Evolutionary conservation across 441 rosid genomes (phyloP).

Genomic region (Metrosideros polymorpha): DNA sequence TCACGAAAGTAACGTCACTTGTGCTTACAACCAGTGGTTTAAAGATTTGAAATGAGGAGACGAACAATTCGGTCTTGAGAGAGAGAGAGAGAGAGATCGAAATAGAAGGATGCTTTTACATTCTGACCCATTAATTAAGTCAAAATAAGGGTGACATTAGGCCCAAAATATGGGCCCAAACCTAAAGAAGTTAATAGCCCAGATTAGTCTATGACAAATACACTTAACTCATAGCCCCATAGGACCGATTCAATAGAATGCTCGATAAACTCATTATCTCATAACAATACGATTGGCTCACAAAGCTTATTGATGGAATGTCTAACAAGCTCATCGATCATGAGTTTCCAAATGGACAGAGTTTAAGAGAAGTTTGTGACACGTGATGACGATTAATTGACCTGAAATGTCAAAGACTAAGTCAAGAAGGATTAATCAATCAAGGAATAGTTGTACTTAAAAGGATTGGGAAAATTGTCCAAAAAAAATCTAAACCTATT

Average conservation of each 20-base stretch:
- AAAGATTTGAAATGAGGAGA: neutral
- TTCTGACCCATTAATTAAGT: neutral
- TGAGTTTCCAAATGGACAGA: neutral
- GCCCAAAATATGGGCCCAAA: neutral
- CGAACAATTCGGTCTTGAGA: neutral
- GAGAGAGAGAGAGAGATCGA: neutral
- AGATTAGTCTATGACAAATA: neutral
- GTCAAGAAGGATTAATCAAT: neutral
- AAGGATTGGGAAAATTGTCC: too few species aligned
- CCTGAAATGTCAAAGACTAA: neutral
- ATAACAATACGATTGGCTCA: neutral
- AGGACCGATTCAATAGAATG: neutral
- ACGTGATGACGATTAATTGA: neutral
- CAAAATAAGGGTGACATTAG: neutral
- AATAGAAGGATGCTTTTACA: neutral
- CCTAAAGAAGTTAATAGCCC: neutral
- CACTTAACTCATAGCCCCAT: neutral
- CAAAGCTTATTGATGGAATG: neutral
- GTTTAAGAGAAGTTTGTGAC: neutral
- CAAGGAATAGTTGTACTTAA: neutral
- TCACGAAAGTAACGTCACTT: neutral
- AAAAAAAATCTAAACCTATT: too few species aligned
- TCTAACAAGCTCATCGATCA: neutral
- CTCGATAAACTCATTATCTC: neutral
- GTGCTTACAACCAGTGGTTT: neutral